Conservation (phyloP, 352 stramenopile species). For the Stramenopiles sp. region DNA sequence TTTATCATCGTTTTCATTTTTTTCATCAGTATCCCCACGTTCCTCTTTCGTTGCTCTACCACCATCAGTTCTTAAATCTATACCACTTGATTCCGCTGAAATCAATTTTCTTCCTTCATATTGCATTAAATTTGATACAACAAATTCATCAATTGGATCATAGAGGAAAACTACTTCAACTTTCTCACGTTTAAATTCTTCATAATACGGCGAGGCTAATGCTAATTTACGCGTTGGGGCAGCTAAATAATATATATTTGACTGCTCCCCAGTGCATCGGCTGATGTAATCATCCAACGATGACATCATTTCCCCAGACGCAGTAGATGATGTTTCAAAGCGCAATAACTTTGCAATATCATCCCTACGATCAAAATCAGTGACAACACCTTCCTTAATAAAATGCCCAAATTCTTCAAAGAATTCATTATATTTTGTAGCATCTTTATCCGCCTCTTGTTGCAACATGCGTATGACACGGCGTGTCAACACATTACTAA, state of each 20-base stretch:
- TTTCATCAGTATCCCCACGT: constrained; percentile 23
- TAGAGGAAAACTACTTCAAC: constrained; percentile 96
- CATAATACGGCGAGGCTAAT: constrained; percentile 89
- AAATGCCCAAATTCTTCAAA: constrained; percentile 92
- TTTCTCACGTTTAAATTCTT: constrained; percentile 80
- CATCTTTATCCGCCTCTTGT: constrained; percentile 65
- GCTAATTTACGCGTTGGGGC: constrained; percentile 82
- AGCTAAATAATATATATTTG: constrained; percentile 97
- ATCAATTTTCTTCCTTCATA: constrained; percentile 89
- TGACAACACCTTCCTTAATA: constrained; percentile 93
- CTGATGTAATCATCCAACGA: constrained; percentile 97
- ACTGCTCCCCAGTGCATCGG: constrained; percentile 76
- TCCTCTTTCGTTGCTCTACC: constrained; percentile 27
- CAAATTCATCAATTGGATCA: constrained; percentile 96
- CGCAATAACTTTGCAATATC: constrained; percentile 87
- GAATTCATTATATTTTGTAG: constrained; percentile 88
- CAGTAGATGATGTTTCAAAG: constrained; percentile 82
- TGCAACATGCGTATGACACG: constrained; percentile 44
- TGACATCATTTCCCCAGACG: constrained; percentile 62
- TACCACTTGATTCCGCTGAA: constrained; percentile 80
- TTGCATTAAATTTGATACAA: constrained; percentile 92
- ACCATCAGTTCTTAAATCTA: constrained; percentile 53
- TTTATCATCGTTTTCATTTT: constrained; percentile 13
- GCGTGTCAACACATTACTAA: constrained; percentile 80
- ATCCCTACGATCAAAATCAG: constrained; percentile 51